Base-by-base conservation (phyloP, 225 moss, liverwort and hornwort species). In the Physcomitrium patens region DNA sequence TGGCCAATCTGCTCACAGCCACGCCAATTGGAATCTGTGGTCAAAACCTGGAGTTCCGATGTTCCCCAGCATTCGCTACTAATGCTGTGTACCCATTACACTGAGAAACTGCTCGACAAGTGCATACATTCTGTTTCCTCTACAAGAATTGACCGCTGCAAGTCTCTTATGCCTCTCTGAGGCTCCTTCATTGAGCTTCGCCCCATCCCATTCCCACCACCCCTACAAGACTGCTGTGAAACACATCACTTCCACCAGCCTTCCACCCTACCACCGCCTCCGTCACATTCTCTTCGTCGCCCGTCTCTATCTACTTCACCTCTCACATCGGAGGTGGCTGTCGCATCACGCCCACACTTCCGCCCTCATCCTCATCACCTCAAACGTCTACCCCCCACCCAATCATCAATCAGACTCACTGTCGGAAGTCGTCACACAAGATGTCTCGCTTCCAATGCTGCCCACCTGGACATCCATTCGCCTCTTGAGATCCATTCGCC, bases 401-500 rank as follows among this genome's bases (percentile, higher is more conserved):
- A 66, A 22, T 93, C 99, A 69, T 92, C 95, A 37, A 62, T 99
- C 99, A 46, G 99, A 99, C 78, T 99, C 99, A 68, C 93, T 99
- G 82, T 99, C 99, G 22, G 99, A 99, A 63, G 83, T 79, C 76
- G 86, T 95, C 83, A 99, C 77, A 75, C 95, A 88, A 27, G 99
- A 99, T n/a, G 93, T 95, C 78, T 93, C 86, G 84, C 95, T 99
- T 70, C 91, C 93, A 71, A 92, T 87, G 81, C 99, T 95, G 63
- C 91, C 95, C 41, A 95, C 91, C 20, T 76, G 89, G 16, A 37
- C 31, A 37, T 37, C 31, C 31, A 37, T 37, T 37, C 31, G 31
- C 31, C 31, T 37, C 31, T 37, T 37, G 31, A 87, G 70, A 63
- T 89, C 88, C 84, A 83, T 80, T 77, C 82, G 80, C 77, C 85